Percentiles rank a stretch among this genome's conserved stretches.
These are phyloP conservation scores for Xylaria longipes DNA, from an alignment of 495 filamentous ascomycete genomes.

Conservation along the genomic window DNA sequence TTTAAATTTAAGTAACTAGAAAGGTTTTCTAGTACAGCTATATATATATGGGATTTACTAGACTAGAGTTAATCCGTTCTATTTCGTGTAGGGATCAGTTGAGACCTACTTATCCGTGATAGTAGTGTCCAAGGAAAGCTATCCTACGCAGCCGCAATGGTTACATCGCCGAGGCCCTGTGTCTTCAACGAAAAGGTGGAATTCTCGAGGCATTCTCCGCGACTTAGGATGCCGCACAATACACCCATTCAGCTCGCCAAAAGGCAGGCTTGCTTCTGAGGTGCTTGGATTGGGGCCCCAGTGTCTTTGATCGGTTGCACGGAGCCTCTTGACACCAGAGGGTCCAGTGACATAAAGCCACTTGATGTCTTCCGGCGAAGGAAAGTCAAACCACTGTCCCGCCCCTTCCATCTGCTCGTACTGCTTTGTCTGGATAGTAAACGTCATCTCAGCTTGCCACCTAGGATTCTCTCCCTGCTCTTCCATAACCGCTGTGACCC, in stretches of 20 bases:
- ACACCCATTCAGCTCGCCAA: neutral
- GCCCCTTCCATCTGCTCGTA: neutral
- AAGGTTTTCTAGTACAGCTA: no score
- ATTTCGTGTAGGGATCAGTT: no score
- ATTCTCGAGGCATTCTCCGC: neutral
- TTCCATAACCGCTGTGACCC: conserved; percentile 21
- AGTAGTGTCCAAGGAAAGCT: neutral
- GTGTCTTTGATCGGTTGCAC: neutral
- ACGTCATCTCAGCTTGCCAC: conserved; percentile 27
- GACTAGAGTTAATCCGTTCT: no score
- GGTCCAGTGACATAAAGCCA: conserved; percentile 11
- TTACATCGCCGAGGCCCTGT: neutral
- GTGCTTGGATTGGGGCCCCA: neutral
- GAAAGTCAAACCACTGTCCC: conserved; percentile 20
- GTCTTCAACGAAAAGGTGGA: neutral
- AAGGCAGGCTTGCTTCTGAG: neutral
- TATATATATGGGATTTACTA: no score
- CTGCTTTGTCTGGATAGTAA: neutral
- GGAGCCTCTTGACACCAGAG: neutral
- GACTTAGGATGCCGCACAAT: neutral
- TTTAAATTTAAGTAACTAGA: no score
- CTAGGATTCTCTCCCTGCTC: conserved; percentile 13
- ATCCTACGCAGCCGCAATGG: neutral
- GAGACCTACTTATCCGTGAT: no score
- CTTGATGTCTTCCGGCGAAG: conserved; percentile 24